Evolutionary conservation across 352 stramenopile species (phyloP), one percentile per base, ranked within the genome.

Genomic region (Phytopythium boreale): DNA sequence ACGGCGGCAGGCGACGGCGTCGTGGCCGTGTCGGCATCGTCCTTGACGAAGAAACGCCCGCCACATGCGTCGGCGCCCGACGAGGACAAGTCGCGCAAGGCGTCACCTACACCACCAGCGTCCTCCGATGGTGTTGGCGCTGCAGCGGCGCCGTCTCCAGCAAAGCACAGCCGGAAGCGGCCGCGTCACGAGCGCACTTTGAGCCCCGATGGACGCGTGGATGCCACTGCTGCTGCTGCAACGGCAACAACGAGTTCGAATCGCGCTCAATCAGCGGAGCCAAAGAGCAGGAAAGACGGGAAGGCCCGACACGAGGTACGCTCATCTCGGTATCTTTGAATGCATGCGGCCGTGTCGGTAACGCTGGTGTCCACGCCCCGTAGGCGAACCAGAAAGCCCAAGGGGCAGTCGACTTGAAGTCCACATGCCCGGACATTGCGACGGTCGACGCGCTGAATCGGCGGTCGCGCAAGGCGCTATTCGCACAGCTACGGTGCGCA

Each of bases 11-110:
- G 64, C 31, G 55, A 58, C 29, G 24, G 9, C 4, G 46, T 31
- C 10, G 65, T 70, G 59, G 29, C 59, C 22, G 55, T 60, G 39
- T 37, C 55, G 14, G 17, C 34, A 36, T 4, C 22, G 20, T 36
- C 55, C 7, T 22, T 60, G 55, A n/a, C 55, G 2, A 60, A 60
- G 39, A 60, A 60, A 20, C n/a, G 15, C 0, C 34, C n/a, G 26
- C 2, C 22, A 9, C n/a, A 0, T 6, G 46, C 22, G 8, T 19
- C 46, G 2, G 10, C 10, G 9, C 4, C 19, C 46, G 9, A 26
- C 7, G n/a, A 31, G 46, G 39, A n/a, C 39, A 52, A 52, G 46
- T 9, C 46, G 12, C 46, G 9, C 41, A 17, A 22, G 41, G 5
- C 46, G 15, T 12, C 39, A 20, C 2, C 39, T 46, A n/a, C 39